Percentiles rank a stretch among this genome's conserved stretches.
These are phyloP conservation scores for Tetrapisispora iriomotensis DNA, from an alignment of 805 yeast species.

Conservation along the genomic window DNA sequence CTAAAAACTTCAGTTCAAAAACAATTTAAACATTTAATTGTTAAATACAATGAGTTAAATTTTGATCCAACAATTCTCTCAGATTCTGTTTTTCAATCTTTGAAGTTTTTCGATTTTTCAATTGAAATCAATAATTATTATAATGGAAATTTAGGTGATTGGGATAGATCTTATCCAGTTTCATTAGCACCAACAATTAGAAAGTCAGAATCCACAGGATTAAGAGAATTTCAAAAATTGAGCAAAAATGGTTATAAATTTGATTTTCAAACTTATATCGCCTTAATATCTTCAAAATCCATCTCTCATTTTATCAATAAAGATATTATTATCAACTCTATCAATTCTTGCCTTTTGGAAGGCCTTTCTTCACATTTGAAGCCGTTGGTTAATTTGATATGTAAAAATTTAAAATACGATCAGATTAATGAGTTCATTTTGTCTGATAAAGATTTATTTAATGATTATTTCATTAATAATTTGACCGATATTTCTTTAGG, in stretches of 20 bases:
- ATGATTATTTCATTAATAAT: constrained; percentile 10
- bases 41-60: constrained; percentile 19
- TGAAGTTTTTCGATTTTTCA: constrained; percentile 17
- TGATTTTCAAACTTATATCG: constrained; percentile 26
- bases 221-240: constrained; percentile 21
- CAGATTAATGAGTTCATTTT: background rate
- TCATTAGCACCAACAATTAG: constrained; percentile 20
- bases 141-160: constrained; percentile 23
- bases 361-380: constrained; percentile 2
- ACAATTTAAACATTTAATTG: constrained; percentile 19
- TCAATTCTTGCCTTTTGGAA: constrained; percentile 13
- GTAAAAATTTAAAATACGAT: constrained; percentile 3
- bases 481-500: constrained; percentile 19
- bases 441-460: constrained; percentile 4
- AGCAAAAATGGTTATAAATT: constrained; percentile 21
- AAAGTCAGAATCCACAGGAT: constrained; percentile 18
- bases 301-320: background rate
- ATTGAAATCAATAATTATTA: constrained; percentile 18
- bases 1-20: constrained; percentile 26
- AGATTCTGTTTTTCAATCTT: constrained; percentile 22
- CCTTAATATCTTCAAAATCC: constrained; percentile 9
- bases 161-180: constrained; percentile 28
- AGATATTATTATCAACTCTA: constrained; percentile 7
- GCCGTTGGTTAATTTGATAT: constrained; percentile 14
- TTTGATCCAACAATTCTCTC: constrained; percentile 20